A percentile compares a stretch with the other conserved stretches of the same genome.
phyloP scores from a whole-genome alignment of 2,329 filamentous ascomycete species.

The Massarina eburnea region DNA sequence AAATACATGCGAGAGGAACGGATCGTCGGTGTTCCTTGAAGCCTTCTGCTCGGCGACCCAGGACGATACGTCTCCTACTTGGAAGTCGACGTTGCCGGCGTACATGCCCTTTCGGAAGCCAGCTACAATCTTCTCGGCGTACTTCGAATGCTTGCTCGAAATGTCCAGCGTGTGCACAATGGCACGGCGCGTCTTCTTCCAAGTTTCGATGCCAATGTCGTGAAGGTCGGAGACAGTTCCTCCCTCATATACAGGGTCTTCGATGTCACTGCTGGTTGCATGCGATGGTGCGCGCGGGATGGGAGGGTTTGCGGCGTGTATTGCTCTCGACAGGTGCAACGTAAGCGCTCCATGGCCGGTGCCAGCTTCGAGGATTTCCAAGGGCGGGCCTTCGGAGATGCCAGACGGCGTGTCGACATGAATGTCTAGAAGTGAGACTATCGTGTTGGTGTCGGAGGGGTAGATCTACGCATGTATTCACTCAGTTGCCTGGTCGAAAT shows the following conservation, averaged over 20 bases:
- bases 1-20: conserved; percentile 71
- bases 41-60: conserved; percentile 59
- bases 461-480: conserved; percentile 59
- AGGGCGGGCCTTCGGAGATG: conserved; percentile 46
- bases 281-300: conserved; percentile 41
- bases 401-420: conserved; percentile 54
- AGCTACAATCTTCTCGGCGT: conserved; percentile 65
- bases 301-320: conserved; percentile 70
- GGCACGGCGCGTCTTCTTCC: conserved; percentile 57
- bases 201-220: conserved; percentile 32
- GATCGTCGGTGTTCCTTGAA: conserved; percentile 38
- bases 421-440: conserved; percentile 75
- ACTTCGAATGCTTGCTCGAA: conserved; percentile 61
- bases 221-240: conserved; percentile 36
- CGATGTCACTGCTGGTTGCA: conserved; percentile 20
- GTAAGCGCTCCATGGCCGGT: conserved; percentile 84
- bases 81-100: conserved; percentile 70
- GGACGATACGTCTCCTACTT: conserved; percentile 65
- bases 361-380: conserved; percentile 81
- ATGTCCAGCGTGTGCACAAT: conserved; percentile 76
- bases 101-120: conserved; percentile 73
- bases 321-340: conserved; percentile 71
- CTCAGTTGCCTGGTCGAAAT: too few relatives aligned
- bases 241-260: conserved; percentile 35
- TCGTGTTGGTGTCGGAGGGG: conserved; percentile 71